Base-by-base conservation (phyloP, 805 yeast genomes). In the Maudiozyma saulgeensis region DNA sequence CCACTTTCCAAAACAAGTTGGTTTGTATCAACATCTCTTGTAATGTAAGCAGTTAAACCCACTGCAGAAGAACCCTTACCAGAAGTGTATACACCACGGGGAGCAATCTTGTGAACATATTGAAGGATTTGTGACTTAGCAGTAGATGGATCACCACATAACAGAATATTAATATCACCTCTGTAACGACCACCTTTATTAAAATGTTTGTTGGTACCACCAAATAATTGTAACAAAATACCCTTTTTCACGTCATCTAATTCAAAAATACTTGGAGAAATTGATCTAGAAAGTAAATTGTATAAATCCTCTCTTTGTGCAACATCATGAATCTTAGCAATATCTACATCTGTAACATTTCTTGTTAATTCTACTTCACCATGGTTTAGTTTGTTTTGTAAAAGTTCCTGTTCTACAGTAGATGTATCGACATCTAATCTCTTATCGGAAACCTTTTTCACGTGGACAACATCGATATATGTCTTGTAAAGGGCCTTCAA, bases 11-110 rank as follows among this genome's bases (percentile, higher is more conserved):
- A 75, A 3, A 93, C 99, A 45, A 91, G 70, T 66, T 93, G 99
- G 60, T 81, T 86, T 0, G 98, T 88, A 60, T 93, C 98, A 26
- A 86, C 77, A 65, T 93, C 99, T 61, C 96, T 76, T 8, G 99
- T 90, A 49, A 93, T 84, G 65, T 93, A 93, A 0, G 99, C 99
- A 0, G 99, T 93, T 61, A 93, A 74, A 74, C 99, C 99, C 45
- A 93, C 99, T 0, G 99, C 99, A 32, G 99, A 93, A 0, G 97
- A 89, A 46, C 99, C 99, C 62, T 93, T 93, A 68, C 99, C 99
- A 0, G 97, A 90, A 4, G 99, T 93, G 68, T 90, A 93, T 39
- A 93, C 87, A 57, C 99, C 99, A 64, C 99, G 77, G 43, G 99
- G 99, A 1, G 99, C 95, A 57, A 93, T 93, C 61, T 90, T 87